phyloP scores from a whole-genome alignment of 495 filamentous ascomycete genomes.

The Penicillium daleae region DNA sequence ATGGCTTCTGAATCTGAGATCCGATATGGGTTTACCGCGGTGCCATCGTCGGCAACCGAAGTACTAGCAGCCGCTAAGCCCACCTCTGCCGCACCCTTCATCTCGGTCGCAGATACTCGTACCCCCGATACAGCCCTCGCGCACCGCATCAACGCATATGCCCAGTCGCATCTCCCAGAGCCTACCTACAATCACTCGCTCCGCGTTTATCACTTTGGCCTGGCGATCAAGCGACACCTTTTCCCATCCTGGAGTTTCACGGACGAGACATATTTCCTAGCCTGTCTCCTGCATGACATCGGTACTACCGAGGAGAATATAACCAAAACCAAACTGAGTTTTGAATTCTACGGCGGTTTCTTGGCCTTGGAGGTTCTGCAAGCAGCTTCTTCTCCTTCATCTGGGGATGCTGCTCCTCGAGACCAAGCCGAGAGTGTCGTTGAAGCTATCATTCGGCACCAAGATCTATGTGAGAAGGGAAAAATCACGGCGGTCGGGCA shows the following conservation, averaged over 20 bases:
- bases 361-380: conserved; percentile 58
- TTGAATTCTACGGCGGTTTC: conserved; percentile 77
- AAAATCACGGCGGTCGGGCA: conserved; percentile 70
- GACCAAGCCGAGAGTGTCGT: conserved; percentile 73
- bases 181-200: conserved; percentile 76
- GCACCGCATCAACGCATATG: conserved; percentile 56
- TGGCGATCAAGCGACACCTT: conserved; percentile 62
- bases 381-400: too few relatives aligned
- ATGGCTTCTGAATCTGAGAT: too few relatives aligned
- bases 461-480: conserved; percentile 67
- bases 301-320: conserved; percentile 69
- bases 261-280: conserved; percentile 60
- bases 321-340: conserved; percentile 64
- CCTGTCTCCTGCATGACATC: conserved; percentile 78
- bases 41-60: too few relatives aligned
- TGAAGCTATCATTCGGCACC: conserved; percentile 82
- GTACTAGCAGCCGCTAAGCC: too few relatives aligned
- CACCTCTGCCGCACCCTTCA: too few relatives aligned
- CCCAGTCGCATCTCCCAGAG: conserved; percentile 54
- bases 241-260: conserved; percentile 60
- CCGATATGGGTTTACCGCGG: too few relatives aligned
- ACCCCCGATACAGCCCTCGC: too few relatives aligned
- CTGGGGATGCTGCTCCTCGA: conserved; percentile 41
- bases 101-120: too few relatives aligned
- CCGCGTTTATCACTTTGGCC: conserved; percentile 76